These are phyloP conservation scores for Dipteronia sinensis DNA, from an alignment of 345 rosid species.

Conservation along the genomic window DNA sequence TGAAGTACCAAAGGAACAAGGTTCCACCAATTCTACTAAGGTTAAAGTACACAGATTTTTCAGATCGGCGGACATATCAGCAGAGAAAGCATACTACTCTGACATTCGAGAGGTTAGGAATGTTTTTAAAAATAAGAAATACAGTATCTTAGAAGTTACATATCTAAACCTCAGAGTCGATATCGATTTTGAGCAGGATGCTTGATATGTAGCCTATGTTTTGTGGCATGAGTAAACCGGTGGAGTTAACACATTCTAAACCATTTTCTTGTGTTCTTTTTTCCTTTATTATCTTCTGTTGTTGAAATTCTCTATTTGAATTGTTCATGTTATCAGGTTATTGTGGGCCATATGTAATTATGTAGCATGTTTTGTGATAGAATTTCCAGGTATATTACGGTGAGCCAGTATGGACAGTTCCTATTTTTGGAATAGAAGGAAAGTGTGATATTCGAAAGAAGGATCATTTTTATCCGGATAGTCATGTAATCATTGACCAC, in stretches of 20 bases:
- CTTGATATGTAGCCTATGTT: slow-evolving; percentile 12
- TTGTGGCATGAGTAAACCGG: not conserved
- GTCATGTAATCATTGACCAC: no score
- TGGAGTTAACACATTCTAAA: not conserved
- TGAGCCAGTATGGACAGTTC: slow-evolving; percentile 42
- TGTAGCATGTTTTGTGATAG: slow-evolving; percentile 17
- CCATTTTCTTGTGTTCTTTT: not conserved
- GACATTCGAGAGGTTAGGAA: slow-evolving; percentile 58
- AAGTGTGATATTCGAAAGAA: slow-evolving; percentile 83
- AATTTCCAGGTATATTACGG: slow-evolving; percentile 73
- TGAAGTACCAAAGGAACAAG: slow-evolving; percentile 30
- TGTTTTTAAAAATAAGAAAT: not conserved
- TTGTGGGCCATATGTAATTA: slow-evolving; percentile 32
- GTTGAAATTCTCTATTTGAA: not conserved
- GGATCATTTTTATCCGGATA: slow-evolving; percentile 44
- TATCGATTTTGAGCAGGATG: slow-evolving; percentile 23
- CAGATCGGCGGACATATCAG: slow-evolving; percentile 68
- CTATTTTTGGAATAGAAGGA: slow-evolving; percentile 53
- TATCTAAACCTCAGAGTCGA: slow-evolving; percentile 13
- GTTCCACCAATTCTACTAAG: slow-evolving; percentile 34
- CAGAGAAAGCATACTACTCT: slow-evolving; percentile 65
- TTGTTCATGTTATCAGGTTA: slow-evolving; percentile 11
- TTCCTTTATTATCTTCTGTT: not conserved
- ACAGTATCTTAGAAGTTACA: no score
- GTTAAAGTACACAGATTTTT: slow-evolving; percentile 58